Conservation (phyloP, 1,284 basidiomycete species). For the Ustilago cynodontis region DNA sequence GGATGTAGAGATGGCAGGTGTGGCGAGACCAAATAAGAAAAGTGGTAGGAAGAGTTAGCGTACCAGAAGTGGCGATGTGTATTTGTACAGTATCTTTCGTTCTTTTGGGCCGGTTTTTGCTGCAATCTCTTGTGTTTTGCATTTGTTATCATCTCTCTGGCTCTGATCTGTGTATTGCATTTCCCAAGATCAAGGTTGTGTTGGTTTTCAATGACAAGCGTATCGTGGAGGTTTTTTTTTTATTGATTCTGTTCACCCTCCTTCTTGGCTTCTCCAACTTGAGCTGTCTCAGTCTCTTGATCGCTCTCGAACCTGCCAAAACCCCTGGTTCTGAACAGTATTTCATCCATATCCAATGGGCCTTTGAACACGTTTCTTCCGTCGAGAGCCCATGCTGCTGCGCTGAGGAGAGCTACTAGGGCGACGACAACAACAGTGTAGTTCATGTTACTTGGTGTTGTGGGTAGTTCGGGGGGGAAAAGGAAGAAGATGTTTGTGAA, state of each 20-base stretch:
- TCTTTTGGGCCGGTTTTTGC: neutral
- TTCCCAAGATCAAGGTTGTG: no score
- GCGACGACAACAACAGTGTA: slow-evolving; percentile 70
- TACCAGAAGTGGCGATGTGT: slow-evolving; percentile 16
- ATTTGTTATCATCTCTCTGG: no score
- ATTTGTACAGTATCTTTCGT: slow-evolving; percentile 24
- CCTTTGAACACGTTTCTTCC: slow-evolving; percentile 55
- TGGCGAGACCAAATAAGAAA: slow-evolving; percentile 28
- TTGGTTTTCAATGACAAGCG: no score
- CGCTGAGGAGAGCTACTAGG: slow-evolving; percentile 44
- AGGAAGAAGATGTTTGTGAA: slow-evolving; percentile 73
- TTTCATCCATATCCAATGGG: slow-evolving; percentile 49
- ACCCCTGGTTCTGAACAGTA: slow-evolving; percentile 37
- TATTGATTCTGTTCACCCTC: no score
- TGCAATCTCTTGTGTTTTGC: no score
- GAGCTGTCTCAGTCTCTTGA: neutral
- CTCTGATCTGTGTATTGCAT: no score
- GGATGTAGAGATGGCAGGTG: slow-evolving; percentile 23
- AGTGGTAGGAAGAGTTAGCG: slow-evolving; percentile 11
- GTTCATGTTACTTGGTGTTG: slow-evolving; percentile 71
- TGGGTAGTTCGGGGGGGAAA: slow-evolving; percentile 72
- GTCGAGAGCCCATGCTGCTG: slow-evolving; percentile 44
- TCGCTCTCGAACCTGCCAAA: slow-evolving; percentile 26
- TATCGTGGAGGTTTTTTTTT: no score
- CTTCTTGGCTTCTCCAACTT: no score